Evolutionary conservation across 495 filamentous ascomycete species (phyloP), one percentile per base, ranked within the genome.

Genomic region (Podospora appendiculata): DNA sequence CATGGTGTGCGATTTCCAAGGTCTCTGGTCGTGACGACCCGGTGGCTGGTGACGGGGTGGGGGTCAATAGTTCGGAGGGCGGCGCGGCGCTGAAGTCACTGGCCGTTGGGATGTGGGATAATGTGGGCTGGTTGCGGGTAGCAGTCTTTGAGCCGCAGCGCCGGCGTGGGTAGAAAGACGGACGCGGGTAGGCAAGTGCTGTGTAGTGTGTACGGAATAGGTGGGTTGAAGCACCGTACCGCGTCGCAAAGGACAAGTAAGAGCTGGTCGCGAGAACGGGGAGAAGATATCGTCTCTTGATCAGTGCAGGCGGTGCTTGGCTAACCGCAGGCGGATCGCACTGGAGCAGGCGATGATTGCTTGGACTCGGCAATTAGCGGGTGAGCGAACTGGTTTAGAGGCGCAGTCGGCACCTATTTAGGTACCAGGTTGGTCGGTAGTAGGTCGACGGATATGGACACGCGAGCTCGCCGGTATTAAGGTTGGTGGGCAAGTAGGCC

Each of bases 1-100:
- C 74, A 77, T 77, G 36, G 38, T 46, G 42, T n/a, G 18, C 25
- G 25, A 25, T 2, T 25, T 25, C 25, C 25, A 5, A 25, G 5
- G 25, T 2, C 36, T 38, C 14, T 16, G 18, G 40, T 33, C 13
- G 19, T 42, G 19, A 40, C 14, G 50, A 19, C 13, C 13, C 38
- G 1, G 46, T 16, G 34, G 25, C 32, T 11, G 17, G 12, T 47
- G 3, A 16, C 41, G 17, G 41, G 8, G 38, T 40, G 38, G 38
- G n/a, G 38, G 38, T 40, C 38, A 25, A 25, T 25, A 25, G 25
- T 40, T 14, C 38, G 11, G 38, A 40, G 38, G 38, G 8, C n/a
- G 11, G 38, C 38, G n/a, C 38, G 38, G 38, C 10, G 25, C 25
- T 25, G 25, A 25, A 25, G 25, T 25, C 25, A 25, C 25, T 25